phyloP scores from a whole-genome alignment of 2,329 filamentous ascomycete genomes.

The Teratosphaeria epicoccoides region DNA sequence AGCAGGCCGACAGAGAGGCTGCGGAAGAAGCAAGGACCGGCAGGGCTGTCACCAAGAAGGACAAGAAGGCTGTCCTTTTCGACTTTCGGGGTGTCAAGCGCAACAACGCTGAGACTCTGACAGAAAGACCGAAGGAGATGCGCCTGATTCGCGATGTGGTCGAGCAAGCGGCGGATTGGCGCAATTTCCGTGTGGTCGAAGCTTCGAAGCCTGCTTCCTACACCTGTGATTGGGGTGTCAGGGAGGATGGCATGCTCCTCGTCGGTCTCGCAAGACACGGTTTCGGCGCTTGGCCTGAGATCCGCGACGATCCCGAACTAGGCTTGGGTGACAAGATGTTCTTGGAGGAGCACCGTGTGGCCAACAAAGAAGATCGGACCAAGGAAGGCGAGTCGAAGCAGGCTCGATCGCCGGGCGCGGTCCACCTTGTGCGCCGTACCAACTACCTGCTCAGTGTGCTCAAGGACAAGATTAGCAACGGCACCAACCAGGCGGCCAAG shows the following conservation, averaged over 20 bases:
- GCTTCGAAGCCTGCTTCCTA: conserved; percentile 89
- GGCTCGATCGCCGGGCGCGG: conserved; percentile 88
- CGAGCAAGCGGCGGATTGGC: conserved; percentile 53
- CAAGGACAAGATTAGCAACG: conserved; percentile 61
- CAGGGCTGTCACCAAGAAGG: conserved; percentile 85
- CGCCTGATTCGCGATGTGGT: conserved; percentile 70
- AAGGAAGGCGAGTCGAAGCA: conserved; percentile 60
- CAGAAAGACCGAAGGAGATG: conserved; percentile 84
- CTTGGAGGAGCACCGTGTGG: conserved; percentile 93
- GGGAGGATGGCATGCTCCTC: conserved; percentile 94
- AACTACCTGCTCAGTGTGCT: conserved; percentile 94
- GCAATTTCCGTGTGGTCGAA: conserved; percentile 75
- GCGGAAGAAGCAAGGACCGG: conserved; percentile 59
- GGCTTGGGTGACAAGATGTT: conserved; percentile 86
- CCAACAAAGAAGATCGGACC: conserved; percentile 86
- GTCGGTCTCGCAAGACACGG: conserved; percentile 88
- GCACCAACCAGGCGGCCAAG: conserved; percentile 61
- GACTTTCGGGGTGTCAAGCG: conserved; percentile 90
- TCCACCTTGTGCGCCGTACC: conserved; percentile 86
- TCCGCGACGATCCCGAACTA: conserved; percentile 82
- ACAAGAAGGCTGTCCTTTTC: conserved; percentile 92
- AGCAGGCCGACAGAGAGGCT: conserved; percentile 55
- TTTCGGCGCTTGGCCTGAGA: conserved; percentile 90
- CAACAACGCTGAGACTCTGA: conserved; percentile 87
- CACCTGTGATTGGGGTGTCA: conserved; percentile 80